Conservation (phyloP, 129 eudicot genomes). For the Rutidosis leptorrhynchoides region DNA sequence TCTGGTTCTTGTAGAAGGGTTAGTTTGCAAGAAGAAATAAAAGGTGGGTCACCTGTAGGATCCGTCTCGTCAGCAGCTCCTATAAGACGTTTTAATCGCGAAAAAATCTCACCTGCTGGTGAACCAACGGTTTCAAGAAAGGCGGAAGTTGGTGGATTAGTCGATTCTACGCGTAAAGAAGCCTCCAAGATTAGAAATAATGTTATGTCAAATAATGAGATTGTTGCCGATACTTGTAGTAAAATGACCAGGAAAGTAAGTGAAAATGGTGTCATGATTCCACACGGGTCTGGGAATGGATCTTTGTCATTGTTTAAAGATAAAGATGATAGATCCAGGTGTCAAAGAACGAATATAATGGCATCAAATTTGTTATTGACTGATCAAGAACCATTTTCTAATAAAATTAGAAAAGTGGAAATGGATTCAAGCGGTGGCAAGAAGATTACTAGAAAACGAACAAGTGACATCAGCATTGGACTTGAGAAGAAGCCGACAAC, state of each 20-base stretch:
- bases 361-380: constrained; percentile 25
- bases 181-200: constrained; percentile 15
- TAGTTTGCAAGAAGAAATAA: constrained; percentile 45
- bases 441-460: constrained; percentile 28
- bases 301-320: constrained; percentile 34
- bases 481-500: constrained; percentile 25
- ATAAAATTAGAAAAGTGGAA: constrained; percentile 33
- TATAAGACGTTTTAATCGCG: constrained; percentile 29
- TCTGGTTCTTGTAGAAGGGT: constrained; percentile 59
- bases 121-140: constrained; percentile 34
- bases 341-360: constrained; percentile 35
- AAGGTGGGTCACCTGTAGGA: constrained; percentile 73
- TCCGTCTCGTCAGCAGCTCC: constrained; percentile 88
- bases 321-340: constrained; percentile 28
- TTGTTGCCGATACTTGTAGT: neutral
- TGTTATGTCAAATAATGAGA: constrained; percentile 15
- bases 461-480: constrained; percentile 28
- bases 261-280: constrained; percentile 11
- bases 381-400: constrained; percentile 34
- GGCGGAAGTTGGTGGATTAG: constrained; percentile 35
- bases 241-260: constrained; percentile 2
- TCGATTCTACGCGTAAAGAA: constrained; percentile 25
- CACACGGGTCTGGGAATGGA: constrained; percentile 27
- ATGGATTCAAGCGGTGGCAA: constrained; percentile 30
- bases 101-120: constrained; percentile 30